phyloP scores from a whole-genome alignment of 805 yeast genomes.

The Isabelozyma rhagii region DNA sequence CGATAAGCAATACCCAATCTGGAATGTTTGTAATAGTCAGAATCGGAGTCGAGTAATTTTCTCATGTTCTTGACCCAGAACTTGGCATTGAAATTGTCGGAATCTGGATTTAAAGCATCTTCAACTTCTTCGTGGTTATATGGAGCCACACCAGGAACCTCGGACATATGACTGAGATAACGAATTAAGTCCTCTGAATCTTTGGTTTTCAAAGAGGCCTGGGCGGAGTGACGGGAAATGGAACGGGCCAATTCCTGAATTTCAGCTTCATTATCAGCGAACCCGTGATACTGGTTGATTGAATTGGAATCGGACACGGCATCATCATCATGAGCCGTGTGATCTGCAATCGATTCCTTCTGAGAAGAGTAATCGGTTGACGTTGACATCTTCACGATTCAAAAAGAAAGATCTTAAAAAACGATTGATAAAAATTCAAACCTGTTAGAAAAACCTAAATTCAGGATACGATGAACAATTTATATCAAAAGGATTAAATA shows the following conservation, averaged over 20 bases:
- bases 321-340: neutral
- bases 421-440: too few species aligned
- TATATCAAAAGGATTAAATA: neutral
- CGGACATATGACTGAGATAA: conserved; percentile 49
- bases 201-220: conserved; percentile 7
- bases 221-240: conserved; percentile 18
- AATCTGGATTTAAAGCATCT: conserved; percentile 55
- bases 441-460: too few species aligned
- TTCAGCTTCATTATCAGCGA: conserved; percentile 26
- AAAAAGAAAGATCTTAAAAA: neutral
- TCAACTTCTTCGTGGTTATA: conserved; percentile 20
- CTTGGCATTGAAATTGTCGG: conserved; percentile 56
- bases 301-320: conserved; percentile 9
- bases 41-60: conserved; percentile 49
- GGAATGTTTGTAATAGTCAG: conserved; percentile 61
- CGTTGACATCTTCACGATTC: neutral
- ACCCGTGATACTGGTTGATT: conserved; percentile 29
- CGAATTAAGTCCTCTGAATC: conserved; percentile 24
- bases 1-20: conserved; percentile 58
- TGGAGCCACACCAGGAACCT: conserved; percentile 48
- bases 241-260: conserved; percentile 45
- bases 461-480: too few species aligned
- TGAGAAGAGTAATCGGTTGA: neutral
- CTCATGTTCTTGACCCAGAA: conserved; percentile 68
- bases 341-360: neutral